These are phyloP conservation scores for Clavariopsis aquatica DNA, from an alignment of 495 filamentous ascomycete genomes.

Conservation along the genomic window DNA sequence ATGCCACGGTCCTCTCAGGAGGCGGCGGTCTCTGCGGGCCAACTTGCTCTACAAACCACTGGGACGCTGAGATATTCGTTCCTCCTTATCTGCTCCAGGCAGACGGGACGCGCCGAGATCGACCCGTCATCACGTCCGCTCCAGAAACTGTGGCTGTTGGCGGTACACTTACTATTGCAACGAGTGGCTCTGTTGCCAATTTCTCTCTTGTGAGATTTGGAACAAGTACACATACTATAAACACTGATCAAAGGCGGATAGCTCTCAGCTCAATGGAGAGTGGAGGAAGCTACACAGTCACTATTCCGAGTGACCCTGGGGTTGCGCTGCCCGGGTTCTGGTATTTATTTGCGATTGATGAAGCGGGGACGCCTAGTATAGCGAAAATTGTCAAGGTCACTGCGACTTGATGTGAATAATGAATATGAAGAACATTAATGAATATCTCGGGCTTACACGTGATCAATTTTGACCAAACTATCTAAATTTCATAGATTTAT, in stretches of 20 bases:
- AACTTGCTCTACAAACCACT: constrained; percentile 57
- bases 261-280: constrained; percentile 40
- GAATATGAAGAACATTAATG: no score
- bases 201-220: constrained; percentile 51
- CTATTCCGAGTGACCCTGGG: constrained; percentile 53
- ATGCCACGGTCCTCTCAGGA: constrained; percentile 56
- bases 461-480: no score
- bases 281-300: constrained; percentile 39
- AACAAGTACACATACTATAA: constrained; percentile 57
- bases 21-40: constrained; percentile 59
- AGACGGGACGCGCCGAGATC: constrained; percentile 47
- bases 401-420: background rate
- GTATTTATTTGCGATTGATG: constrained; percentile 57
- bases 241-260: constrained; percentile 61
- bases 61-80: constrained; percentile 59
- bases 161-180: constrained; percentile 43
- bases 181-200: constrained; percentile 33
- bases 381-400: constrained; percentile 28
- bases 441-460: no score
- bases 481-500: no score
- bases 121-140: constrained; percentile 47
- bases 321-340: constrained; percentile 59
- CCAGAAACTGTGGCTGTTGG: constrained; percentile 42
- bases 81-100: constrained; percentile 57
- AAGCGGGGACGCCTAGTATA: constrained; percentile 53